A percentile compares a stretch with the other conserved stretches of the same genome.
Conservation (phyloP, 1,284 basidiomycete species). For the Microbotryum scabiosae region DNA sequence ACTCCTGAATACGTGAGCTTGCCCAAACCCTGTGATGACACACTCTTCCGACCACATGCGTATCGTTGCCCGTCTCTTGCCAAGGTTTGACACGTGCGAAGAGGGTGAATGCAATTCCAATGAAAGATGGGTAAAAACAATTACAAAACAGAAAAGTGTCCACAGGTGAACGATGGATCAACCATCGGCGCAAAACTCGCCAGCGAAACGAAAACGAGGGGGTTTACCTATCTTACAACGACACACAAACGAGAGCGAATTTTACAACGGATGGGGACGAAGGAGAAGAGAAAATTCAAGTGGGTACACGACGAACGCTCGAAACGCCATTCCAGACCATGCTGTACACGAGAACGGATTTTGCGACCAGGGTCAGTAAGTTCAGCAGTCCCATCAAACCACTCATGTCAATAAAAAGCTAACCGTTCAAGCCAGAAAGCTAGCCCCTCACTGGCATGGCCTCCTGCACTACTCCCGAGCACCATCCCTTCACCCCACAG, state of each 20-base stretch:
- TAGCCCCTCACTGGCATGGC: constrained; percentile 3
- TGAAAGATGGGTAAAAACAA: no score
- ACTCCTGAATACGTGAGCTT: no score
- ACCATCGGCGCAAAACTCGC: no score
- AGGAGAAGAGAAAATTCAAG: constrained; percentile 3
- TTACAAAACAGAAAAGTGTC: no score
- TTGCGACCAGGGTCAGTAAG: neutral
- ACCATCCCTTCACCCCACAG: constrained; percentile 3
- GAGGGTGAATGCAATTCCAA: no score
- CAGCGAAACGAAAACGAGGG: no score
- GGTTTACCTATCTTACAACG: neutral
- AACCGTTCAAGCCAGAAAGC: constrained; percentile 9
- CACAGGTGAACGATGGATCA: no score
- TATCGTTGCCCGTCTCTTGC: no score
- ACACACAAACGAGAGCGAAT: neutral
- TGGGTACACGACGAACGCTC: constrained; percentile 21
- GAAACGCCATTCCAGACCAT: constrained; percentile 23
- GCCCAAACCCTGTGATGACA: no score
- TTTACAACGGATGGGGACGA: neutral
- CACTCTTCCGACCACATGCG: no score
- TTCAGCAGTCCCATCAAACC: no score
- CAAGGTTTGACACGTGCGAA: no score
- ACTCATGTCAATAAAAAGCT: neutral
- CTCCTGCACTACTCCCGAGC: neutral
- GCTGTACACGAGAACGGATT: neutral